A percentile compares a stretch with the other conserved stretches of the same genome.
phyloP scores from a whole-genome alignment of 2,329 filamentous ascomycete genomes.

The Fusarium sublunatum region DNA sequence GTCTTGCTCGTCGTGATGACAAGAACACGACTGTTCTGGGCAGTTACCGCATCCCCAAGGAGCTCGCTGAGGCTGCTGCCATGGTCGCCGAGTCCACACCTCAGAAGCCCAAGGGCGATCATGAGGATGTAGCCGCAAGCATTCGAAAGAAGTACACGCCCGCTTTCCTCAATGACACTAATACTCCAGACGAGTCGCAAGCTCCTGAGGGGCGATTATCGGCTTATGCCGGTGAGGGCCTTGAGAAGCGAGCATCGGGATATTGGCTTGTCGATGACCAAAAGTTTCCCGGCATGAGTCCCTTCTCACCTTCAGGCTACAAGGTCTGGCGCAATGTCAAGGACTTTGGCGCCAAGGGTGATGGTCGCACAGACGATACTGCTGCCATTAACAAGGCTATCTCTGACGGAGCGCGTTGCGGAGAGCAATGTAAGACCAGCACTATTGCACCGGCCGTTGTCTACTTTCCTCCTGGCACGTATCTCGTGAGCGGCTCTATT shows the following conservation, averaged over 20 bases:
- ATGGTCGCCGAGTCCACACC: constrained; percentile 14
- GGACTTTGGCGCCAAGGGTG: constrained; percentile 52
- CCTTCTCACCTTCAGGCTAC: constrained; percentile 29
- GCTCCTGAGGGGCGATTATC: constrained; percentile 12
- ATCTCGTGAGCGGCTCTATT: constrained; percentile 66
- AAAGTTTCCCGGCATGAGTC: constrained; percentile 15
- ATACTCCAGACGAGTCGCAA: constrained; percentile 12
- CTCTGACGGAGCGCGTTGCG: constrained; percentile 52
- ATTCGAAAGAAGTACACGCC: constrained; percentile 16
- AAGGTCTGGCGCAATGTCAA: constrained; percentile 53
- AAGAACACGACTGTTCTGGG: constrained; percentile 6
- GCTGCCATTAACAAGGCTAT: constrained; percentile 63
- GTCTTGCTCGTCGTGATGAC: constrained; percentile 9
- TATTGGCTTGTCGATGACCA: constrained; percentile 17
- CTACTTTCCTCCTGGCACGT: constrained; percentile 60
- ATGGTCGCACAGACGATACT: constrained; percentile 59
- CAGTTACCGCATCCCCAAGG: constrained; percentile 16
- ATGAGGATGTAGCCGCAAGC: constrained; percentile 9
- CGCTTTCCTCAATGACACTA: constrained; percentile 14
- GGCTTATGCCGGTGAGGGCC: constrained; percentile 4
- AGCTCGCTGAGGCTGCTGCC: constrained; percentile 20
- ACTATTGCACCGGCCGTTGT: constrained; percentile 41
- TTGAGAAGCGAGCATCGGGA: constrained; percentile 17
- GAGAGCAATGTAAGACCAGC: constrained; percentile 48
- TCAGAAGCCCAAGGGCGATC: constrained; percentile 16